These are phyloP conservation scores for Coccomyxa subellipsoidea DNA, from an alignment of 163 green algal genomes.

Conservation along the genomic window DNA sequence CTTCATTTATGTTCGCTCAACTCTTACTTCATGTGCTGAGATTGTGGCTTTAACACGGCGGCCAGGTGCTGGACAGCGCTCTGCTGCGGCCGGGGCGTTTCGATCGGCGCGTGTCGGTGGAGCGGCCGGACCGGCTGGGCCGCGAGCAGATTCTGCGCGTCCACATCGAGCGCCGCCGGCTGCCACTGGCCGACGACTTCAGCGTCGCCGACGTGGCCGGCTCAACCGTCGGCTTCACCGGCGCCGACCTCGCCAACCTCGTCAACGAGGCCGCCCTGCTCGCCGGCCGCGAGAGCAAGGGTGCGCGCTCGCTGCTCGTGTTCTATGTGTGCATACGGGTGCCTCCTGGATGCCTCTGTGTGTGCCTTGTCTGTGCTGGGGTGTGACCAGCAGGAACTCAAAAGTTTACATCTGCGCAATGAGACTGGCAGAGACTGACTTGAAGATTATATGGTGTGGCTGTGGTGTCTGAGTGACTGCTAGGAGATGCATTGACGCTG, in stretches of 20 bases:
- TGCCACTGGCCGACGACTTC: conserved; percentile 44
- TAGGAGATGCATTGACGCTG: no score
- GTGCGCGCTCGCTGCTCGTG: no score
- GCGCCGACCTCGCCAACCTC: conserved; percentile 85
- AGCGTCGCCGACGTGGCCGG: conserved; percentile 42
- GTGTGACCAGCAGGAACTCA: no score
- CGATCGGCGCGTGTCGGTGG: conserved; percentile 87
- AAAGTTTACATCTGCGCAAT: no score
- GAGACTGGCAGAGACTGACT: no score
- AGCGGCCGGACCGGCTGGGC: conserved; percentile 71
- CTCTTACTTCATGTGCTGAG: no score
- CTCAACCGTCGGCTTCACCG: conserved; percentile 56
- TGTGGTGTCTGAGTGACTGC: no score
- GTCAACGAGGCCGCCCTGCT: conserved; percentile 84
- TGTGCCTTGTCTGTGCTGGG: no score
- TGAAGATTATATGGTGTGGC: no score
- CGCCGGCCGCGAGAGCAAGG: conserved; percentile 34
- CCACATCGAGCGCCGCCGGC: conserved; percentile 53
- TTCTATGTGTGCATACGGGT: background rate
- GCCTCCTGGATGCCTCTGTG: background rate
- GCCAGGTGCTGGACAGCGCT: conserved; percentile 78
- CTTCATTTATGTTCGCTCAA: no score
- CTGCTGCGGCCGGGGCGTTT: conserved; percentile 93
- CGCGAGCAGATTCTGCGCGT: conserved; percentile 38
- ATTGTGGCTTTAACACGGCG: no score